Base-by-base conservation (phyloP, 495 filamentous ascomycete genomes). In the Aspergillus taichungensis region DNA sequence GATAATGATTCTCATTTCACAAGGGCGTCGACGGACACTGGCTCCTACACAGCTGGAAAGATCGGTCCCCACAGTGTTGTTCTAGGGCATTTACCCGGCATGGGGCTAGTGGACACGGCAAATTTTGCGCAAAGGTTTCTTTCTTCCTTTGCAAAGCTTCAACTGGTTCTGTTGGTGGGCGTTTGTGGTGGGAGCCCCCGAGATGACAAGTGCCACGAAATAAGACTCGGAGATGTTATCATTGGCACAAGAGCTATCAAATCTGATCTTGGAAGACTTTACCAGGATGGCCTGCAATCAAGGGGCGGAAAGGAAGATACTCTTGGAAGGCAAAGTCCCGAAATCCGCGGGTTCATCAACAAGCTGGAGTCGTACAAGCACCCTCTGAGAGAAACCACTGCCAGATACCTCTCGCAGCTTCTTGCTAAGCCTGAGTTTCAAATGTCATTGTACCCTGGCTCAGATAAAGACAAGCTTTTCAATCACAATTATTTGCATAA, bases 211-310 rank as follows among this genome's bases (percentile, higher is more conserved):
- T 24, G 14, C 7, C 37, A 45, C 7, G 55, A 60, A 13, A 49
- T 65, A 9, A 42, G 67, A 9, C 45, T 71, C 1, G 70, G 71
- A 8, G 69, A 75, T 45, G 67, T 73, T 1, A 47, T 73, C 13
- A 61, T 75, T 12, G 64, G 64, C 49, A 61, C 53, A 0, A 45
- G 41, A 33, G 47, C 62, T 6, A 51, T 66, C 5, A 56, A 71
- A 30, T 57, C 63, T 43, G 62, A 66, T 29, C 52, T 60, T 36
- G 66, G 67, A n/a, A 44, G 56, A 12, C 56, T 50, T 28, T 51
- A 45, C 29, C 48, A 54, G 0, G 50, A 53, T 13, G 42, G 37
- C 10, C 60, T 59, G 44, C 10, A 68, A 63, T 53, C 13, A 47
- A 36, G 13, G 11, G 40, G 7, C 42, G 45, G 35, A 45, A 9